Conservation (phyloP, 257 asterid genomes). For the Nicotiana noctiflora region DNA sequence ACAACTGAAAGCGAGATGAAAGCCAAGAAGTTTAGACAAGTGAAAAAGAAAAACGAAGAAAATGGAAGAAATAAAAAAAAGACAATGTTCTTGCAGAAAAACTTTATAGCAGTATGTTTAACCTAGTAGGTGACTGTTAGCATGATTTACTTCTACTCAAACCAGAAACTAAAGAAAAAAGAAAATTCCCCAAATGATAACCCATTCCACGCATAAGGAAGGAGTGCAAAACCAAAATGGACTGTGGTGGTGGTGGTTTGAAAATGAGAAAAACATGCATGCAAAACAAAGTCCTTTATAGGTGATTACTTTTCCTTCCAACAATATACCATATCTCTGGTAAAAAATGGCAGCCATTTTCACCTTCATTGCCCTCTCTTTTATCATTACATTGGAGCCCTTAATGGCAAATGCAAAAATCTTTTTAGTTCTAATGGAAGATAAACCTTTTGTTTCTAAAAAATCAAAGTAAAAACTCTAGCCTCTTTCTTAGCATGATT, state of each 20-base stretch:
- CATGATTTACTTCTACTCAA: neutral
- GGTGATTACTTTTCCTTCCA: neutral
- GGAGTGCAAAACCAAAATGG: constrained; percentile 14
- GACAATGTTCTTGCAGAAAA: neutral
- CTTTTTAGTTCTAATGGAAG: constrained; percentile 48
- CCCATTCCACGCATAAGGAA: neutral
- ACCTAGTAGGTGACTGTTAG: neutral
- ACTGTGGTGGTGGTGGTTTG: constrained; percentile 17
- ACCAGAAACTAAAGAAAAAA: neutral
- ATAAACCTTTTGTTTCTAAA: constrained; percentile 26
- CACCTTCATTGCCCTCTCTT: constrained; percentile 17
- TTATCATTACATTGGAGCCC: constrained; percentile 10
- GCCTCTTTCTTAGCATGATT: neutral
- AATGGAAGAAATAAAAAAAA: neutral
- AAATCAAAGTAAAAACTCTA: constrained; percentile 2
- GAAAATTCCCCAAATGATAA: neutral
- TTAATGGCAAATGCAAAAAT: constrained; percentile 31
- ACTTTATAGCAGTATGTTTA: neutral
- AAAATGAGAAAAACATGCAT: constrained; percentile 23
- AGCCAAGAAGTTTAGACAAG: neutral
- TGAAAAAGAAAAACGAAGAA: neutral
- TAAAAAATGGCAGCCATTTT: constrained; percentile 21
- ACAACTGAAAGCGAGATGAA: neutral
- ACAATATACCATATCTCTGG: neutral
- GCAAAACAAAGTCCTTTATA: constrained; percentile 5